These are phyloP conservation scores for Metarhizium brunneum DNA, from an alignment of 2,329 filamentous ascomycete species.

Conservation along the genomic window DNA sequence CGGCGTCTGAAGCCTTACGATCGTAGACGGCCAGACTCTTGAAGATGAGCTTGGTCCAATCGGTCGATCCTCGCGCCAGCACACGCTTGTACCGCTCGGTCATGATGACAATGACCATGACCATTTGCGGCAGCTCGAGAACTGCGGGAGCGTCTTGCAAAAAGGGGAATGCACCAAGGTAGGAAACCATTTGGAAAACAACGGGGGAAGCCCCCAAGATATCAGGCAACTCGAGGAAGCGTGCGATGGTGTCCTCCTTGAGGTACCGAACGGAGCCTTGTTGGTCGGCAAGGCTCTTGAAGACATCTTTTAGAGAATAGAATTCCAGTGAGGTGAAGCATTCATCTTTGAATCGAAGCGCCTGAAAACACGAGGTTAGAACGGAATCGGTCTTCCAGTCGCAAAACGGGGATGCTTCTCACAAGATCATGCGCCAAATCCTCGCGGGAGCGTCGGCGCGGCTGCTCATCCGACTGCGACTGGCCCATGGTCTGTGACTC, in stretches of 20 bases:
- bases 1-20: conserved; percentile 35
- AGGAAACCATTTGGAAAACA: conserved; percentile 62
- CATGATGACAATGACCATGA: conserved; percentile 65
- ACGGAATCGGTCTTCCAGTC: neutral
- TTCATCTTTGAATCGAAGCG: conserved; percentile 55
- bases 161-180: conserved; percentile 66
- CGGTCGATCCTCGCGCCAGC: conserved; percentile 45
- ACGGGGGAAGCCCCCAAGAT: conserved; percentile 57
- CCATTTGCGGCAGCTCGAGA: conserved; percentile 58
- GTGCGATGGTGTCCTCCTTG: conserved; percentile 57
- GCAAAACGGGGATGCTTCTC: conserved; percentile 11
- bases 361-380: conserved; percentile 27
- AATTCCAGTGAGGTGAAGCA: conserved; percentile 65
- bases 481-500: conserved; percentile 37
- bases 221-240: conserved; percentile 67
- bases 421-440: conserved; percentile 43
- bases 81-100: conserved; percentile 60
- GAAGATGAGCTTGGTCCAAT: conserved; percentile 58
- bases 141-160: conserved; percentile 61
- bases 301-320: conserved; percentile 66
- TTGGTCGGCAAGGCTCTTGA: conserved; percentile 57
- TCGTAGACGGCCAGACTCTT: conserved; percentile 65
- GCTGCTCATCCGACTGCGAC: conserved; percentile 36
- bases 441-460: conserved; percentile 37
- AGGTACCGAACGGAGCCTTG: conserved; percentile 55